These are phyloP conservation scores for Penicillium pancosmium DNA, from an alignment of 495 filamentous ascomycete species.

Conservation along the genomic window DNA sequence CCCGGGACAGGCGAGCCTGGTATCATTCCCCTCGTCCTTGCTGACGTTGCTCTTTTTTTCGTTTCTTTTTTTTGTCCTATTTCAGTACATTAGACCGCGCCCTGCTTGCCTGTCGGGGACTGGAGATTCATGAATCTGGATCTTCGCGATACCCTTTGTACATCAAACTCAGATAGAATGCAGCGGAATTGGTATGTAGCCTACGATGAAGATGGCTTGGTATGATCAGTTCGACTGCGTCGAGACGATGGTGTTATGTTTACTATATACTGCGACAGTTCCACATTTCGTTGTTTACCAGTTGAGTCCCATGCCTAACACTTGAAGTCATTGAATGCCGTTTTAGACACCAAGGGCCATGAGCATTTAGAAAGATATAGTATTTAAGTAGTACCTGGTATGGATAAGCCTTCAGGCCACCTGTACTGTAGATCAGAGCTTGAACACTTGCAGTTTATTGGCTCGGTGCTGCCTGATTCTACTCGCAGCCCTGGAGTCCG, in stretches of 20 bases:
- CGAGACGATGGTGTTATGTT: conserved; percentile 13
- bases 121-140: conserved; percentile 22
- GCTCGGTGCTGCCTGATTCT: too few relatives aligned
- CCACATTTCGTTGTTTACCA: neutral
- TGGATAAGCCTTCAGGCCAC: too few relatives aligned
- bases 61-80: conserved; percentile 11
- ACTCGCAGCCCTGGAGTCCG: too few relatives aligned
- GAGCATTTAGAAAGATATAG: too few relatives aligned
- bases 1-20: neutral
- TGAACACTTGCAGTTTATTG: too few relatives aligned
- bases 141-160: conserved; percentile 35
- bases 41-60: conserved; percentile 13
- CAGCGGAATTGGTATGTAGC: conserved; percentile 25
- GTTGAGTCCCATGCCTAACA: neutral
- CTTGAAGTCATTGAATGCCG: too few relatives aligned
- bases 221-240: conserved; percentile 10
- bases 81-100: conserved; percentile 34
- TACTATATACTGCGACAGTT: conserved; percentile 4
- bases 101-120: conserved; percentile 22
- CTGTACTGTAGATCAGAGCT: too few relatives aligned
- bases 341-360: too few relatives aligned
- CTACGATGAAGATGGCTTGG: conserved; percentile 19
- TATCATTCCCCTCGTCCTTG: neutral
- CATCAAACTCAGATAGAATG: conserved; percentile 38
- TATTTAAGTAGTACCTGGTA: too few relatives aligned